Evolutionary conservation across 352 stramenopile species (phyloP), one percentile per base, ranked within the genome.

Genomic region (Pythium coloratum): DNA sequence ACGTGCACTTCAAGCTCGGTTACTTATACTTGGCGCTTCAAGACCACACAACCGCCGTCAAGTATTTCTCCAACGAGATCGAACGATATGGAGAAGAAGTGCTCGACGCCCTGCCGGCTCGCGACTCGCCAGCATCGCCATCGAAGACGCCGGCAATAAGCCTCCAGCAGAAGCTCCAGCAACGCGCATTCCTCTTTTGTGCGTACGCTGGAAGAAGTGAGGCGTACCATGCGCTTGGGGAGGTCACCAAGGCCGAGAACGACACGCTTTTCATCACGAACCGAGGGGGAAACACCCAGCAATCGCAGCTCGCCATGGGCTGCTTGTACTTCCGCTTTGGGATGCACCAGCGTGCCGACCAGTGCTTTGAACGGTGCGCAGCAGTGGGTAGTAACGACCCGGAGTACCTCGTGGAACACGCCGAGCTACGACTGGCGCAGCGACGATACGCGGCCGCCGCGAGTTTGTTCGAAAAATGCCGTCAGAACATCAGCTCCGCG

Each of bases 1-100:
- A 88, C 56, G 77, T 83, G 4, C 77, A 85, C 66, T 88, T 88
- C 64, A 88, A 88, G 64, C 69, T 88, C 30, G 79, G 75, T 1
- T 85, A 72, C 36, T 65, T 88, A 12, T 85, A 73, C 26, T 70
- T 85, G 20, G 53, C 65, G 6, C 49, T 75, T 3, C 59, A 80
- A 18, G 75, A 88, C 59, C 64, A 65, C 34, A 56, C 46, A 1
- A 67, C 53, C 14, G 79, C 76, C 0, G 62, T 76, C 14, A 76
- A 60, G 1, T 75, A 84, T 49, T 84, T 86, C 51, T 75, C 64
- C 6, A 51, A 69, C 24, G 76, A 84, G 59, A 86, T 86, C 32
- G 76, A 81, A 24, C 68, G 63, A 18, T 60, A 77, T 28, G 47
- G 44, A 14, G 54, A 60, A 16, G 64, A 68, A 18, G 20, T 70